Base-by-base conservation (phyloP, 805 yeast species). In the Ogataea zsoltii region DNA sequence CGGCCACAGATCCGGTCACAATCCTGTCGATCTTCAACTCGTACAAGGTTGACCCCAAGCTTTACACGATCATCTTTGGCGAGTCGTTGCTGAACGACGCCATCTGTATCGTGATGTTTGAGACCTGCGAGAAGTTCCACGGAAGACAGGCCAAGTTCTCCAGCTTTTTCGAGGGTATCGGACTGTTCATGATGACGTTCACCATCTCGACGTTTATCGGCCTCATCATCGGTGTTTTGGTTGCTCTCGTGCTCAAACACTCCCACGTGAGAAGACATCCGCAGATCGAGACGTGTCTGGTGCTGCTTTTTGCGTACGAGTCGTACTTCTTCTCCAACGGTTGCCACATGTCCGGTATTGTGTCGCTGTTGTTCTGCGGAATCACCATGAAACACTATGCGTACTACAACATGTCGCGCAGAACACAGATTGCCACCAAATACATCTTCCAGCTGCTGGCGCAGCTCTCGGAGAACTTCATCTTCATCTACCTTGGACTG, bases 321-420 rank as follows among this genome's bases (percentile, higher is more conserved):
- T 89, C 97, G 0, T 94, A 94, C 67, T 94, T 94, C 72, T 94
- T 94, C 67, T 91, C 98, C 34, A 94, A 94, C 61, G 99, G 99
- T 40, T 95, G 98, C 58, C 99, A 95, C 65, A 94, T 94, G 99
- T 91, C 98, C 5, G 99, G 99, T 37, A 92, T 92, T 53, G 98
- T 92, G 6, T 90, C 97, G 1, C 73, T 94, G 54, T 70, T 94
- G 54, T 94, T 94, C 70, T 92, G 97, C 65, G 99, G 99, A 44
- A 94, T 94, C 51, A 92, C 99, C 1, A 71, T 94, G 64, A 94
- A 92, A 65, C 98, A 95, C 67, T 94, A 94, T 62, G 99, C 98
- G 13, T 91, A 91, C 69, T 94, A 80, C 69, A 95, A 92, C 68
- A 94, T 94, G 99, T 89, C 97, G 4, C 78, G 98, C 66, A 77